Evolutionary conservation across 192 early-diverging fungal species (phyloP).

Genomic region (Linderina pennispora): DNA sequence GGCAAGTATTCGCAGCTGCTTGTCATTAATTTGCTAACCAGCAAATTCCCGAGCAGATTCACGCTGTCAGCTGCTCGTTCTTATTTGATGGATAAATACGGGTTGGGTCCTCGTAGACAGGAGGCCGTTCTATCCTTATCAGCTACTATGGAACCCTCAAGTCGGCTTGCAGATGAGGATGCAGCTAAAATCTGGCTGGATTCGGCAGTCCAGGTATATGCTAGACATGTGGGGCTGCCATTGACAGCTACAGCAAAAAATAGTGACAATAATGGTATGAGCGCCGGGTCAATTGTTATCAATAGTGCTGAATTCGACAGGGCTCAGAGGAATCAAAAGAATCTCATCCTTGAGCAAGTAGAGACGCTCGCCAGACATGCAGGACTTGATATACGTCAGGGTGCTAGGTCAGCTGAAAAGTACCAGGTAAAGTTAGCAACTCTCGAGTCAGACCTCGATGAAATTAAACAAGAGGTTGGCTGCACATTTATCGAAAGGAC

Average conservation of each 20-base stretch:
- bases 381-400: constrained; percentile 65
- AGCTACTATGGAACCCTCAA: constrained; percentile 74
- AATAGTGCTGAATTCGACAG: constrained; percentile 85
- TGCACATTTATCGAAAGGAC: constrained; percentile 71
- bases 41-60: constrained; percentile 93
- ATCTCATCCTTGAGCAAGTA: constrained; percentile 74
- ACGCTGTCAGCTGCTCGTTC: constrained; percentile 65
- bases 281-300: constrained; percentile 39
- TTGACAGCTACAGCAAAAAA: too few species aligned
- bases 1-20: constrained; percentile 77
- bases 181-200: constrained; percentile 84
- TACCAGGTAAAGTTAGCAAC: constrained; percentile 50
- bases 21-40: constrained; percentile 70
- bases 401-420: constrained; percentile 55
- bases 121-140: constrained; percentile 72
- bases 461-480: constrained; percentile 77
- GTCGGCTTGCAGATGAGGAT: constrained; percentile 63
- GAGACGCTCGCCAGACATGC: constrained; percentile 79
- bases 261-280: too few species aligned
- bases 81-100: constrained; percentile 62
- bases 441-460: constrained; percentile 71
- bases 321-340: constrained; percentile 64
- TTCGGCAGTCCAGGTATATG: constrained; percentile 63
- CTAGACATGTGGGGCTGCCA: constrained; percentile 65
- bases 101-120: constrained; percentile 71